phyloP scores from a whole-genome alignment of 768 basidiomycete species.

The Naganishia friedmannii region DNA sequence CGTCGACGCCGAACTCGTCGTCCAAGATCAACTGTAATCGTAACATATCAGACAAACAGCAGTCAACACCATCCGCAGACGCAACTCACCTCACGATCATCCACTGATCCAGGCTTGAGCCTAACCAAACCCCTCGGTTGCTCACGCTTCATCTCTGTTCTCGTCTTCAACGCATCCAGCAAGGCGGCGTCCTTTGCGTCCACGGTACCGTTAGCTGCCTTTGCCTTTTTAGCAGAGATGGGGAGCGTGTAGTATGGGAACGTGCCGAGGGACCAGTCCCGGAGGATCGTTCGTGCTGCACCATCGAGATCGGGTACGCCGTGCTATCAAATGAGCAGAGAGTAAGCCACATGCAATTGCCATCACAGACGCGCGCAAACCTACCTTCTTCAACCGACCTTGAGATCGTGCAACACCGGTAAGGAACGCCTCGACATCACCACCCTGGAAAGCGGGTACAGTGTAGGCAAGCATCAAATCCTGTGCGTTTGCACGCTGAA shows the following conservation, averaged over 20 bases:
- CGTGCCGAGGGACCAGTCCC: constrained; percentile 77
- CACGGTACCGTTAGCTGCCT: constrained; percentile 32
- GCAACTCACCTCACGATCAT: constrained; percentile 56
- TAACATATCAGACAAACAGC: not conserved
- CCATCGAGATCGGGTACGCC: constrained; percentile 69
- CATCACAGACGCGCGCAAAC: not conserved
- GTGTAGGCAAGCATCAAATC: constrained; percentile 88
- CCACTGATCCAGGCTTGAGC: constrained; percentile 54
- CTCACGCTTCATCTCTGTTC: constrained; percentile 68
- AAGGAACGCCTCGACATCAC: constrained; percentile 71
- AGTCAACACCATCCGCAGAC: constrained; percentile 37
- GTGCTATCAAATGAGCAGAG: constrained; percentile 55
- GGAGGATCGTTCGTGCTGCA: constrained; percentile 73
- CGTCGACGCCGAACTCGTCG: constrained; percentile 54
- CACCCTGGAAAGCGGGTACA: constrained; percentile 70
- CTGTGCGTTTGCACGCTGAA: constrained; percentile 66
- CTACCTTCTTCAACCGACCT: constrained; percentile 73
- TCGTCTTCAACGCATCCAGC: constrained; percentile 57
- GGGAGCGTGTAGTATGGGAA: constrained; percentile 71
- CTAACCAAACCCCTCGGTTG: constrained; percentile 61
- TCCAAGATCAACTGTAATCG: constrained; percentile 53
- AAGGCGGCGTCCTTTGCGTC: constrained; percentile 58
- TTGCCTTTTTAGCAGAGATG: constrained; percentile 41
- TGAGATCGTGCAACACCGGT: constrained; percentile 70
- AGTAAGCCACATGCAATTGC: no score